These are phyloP conservation scores for Aspergillus panamensis DNA, from an alignment of 495 filamentous ascomycete genomes.

Conservation along the genomic window DNA sequence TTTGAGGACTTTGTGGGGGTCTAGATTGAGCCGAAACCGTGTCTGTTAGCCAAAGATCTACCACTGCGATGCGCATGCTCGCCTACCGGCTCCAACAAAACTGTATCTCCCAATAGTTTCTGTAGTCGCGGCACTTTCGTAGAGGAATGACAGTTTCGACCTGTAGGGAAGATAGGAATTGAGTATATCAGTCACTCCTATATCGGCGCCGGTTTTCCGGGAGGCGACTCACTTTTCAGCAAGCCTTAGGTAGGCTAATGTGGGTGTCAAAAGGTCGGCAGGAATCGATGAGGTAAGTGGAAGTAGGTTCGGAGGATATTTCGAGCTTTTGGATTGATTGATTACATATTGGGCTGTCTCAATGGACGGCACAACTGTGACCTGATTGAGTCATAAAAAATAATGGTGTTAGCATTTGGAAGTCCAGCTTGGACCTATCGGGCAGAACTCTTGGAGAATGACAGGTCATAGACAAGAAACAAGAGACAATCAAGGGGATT, in stretches of 20 bases:
- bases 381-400: slow-evolving; percentile 31
- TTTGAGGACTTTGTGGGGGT: slow-evolving; percentile 79
- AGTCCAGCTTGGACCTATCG: not conserved
- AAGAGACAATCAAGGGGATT: not conserved
- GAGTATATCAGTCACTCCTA: slow-evolving; percentile 14
- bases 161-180: slow-evolving; percentile 20
- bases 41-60: slow-evolving; percentile 5
- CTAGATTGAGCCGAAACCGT: slow-evolving; percentile 32
- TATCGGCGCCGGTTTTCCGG: slow-evolving; percentile 5
- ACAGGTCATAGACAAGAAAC: not conserved
- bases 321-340: slow-evolving; percentile 40
- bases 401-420: slow-evolving; percentile 12
- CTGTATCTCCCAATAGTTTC: slow-evolving; percentile 92
- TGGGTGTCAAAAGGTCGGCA: slow-evolving; percentile 88
- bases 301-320: slow-evolving; percentile 73
- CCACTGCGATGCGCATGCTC: slow-evolving; percentile 5
- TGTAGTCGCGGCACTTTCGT: slow-evolving; percentile 87
- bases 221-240: slow-evolving; percentile 58
- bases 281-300: slow-evolving; percentile 82
- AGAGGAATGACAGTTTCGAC: slow-evolving; percentile 65
- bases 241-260: slow-evolving; percentile 86
- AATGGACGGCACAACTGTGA: slow-evolving; percentile 39
- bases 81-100: slow-evolving; percentile 82
- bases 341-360: slow-evolving; percentile 51
- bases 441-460: not conserved